A percentile compares a stretch with the other conserved stretches of the same genome.
phyloP scores from a whole-genome alignment of 768 basidiomycete genomes.

The Boletus eberwhitei region DNA sequence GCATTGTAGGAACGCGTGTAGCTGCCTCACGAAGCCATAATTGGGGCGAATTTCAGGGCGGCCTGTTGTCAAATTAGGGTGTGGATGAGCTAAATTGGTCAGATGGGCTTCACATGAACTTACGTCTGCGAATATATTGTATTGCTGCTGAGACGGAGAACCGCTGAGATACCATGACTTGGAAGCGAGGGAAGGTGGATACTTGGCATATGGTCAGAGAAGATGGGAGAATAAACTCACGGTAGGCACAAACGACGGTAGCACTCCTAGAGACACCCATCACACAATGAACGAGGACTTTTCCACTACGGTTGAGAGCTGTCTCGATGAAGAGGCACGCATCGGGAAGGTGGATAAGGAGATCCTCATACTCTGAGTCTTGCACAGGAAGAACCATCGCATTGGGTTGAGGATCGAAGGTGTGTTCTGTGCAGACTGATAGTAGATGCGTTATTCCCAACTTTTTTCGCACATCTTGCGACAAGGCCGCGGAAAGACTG shows the following conservation, averaged over 20 bases:
- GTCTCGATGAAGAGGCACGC: slow-evolving; percentile 61
- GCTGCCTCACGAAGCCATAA: slow-evolving; percentile 55
- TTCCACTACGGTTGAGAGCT: slow-evolving; percentile 50
- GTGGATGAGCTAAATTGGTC: slow-evolving; percentile 7
- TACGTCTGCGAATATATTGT: slow-evolving; percentile 48
- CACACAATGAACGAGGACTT: slow-evolving; percentile 67
- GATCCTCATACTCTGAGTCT: slow-evolving; percentile 49
- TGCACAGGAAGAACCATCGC: slow-evolving; percentile 36
- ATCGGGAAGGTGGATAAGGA: slow-evolving; percentile 61
- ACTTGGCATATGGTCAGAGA: background rate
- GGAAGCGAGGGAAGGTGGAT: background rate
- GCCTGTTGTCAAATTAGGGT: slow-evolving; percentile 25
- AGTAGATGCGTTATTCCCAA: slow-evolving; percentile 54
- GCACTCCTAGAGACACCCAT: slow-evolving; percentile 72
- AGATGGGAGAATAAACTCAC: slow-evolving; percentile 32
- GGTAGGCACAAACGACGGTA: slow-evolving; percentile 55
- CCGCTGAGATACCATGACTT: slow-evolving; percentile 51
- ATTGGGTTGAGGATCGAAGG: slow-evolving; percentile 39
- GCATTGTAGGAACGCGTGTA: slow-evolving; percentile 52
- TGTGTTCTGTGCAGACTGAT: slow-evolving; percentile 56
- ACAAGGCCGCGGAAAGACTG: slow-evolving; percentile 35
- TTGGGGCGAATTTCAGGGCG: slow-evolving; percentile 40
- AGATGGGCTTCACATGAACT: slow-evolving; percentile 11
- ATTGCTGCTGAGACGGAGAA: slow-evolving; percentile 45
- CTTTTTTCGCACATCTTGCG: slow-evolving; percentile 26